These are phyloP conservation scores for Laetiporus sulphureus DNA, from an alignment of 1,284 basidiomycete species.

Conservation along the genomic window DNA sequence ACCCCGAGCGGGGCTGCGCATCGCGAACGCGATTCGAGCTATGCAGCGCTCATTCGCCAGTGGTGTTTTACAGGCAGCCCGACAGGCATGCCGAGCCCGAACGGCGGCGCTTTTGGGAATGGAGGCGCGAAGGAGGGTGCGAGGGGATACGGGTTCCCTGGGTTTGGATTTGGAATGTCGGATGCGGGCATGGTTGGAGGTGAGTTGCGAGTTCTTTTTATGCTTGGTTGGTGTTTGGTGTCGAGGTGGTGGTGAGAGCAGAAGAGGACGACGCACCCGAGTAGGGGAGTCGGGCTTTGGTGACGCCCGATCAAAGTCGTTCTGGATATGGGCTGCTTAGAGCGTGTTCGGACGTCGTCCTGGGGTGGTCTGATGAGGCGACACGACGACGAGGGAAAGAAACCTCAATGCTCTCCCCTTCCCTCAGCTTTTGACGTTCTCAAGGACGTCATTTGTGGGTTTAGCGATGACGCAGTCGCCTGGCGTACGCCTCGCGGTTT, in stretches of 20 bases:
- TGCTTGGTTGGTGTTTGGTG: background rate
- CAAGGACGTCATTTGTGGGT: background rate
- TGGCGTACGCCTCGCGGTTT: too few species aligned
- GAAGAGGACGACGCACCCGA: too few species aligned
- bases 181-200: slow-evolving; percentile 22
- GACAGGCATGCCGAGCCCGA: slow-evolving; percentile 1
- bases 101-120: slow-evolving; percentile 3
- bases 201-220: slow-evolving; percentile 12
- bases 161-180: slow-evolving; percentile 19
- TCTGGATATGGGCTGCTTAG: too few species aligned
- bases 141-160: slow-evolving; percentile 16
- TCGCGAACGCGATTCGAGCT: slow-evolving; percentile 32
- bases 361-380: too few species aligned
- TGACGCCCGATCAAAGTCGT: too few species aligned
- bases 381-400: too few species aligned
- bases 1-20: too few species aligned
- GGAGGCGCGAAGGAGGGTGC: slow-evolving; percentile 1
- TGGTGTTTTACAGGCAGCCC: slow-evolving; percentile 60
- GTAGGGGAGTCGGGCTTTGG: too few species aligned
- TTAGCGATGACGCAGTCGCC: background rate
- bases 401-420: too few species aligned
- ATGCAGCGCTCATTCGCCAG: slow-evolving; percentile 56
- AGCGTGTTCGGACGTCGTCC: too few species aligned
- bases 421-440: background rate
- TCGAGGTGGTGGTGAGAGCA: too few species aligned